Conservation (phyloP, 192 early-diverging fungal species). For the Podila epigama region DNA sequence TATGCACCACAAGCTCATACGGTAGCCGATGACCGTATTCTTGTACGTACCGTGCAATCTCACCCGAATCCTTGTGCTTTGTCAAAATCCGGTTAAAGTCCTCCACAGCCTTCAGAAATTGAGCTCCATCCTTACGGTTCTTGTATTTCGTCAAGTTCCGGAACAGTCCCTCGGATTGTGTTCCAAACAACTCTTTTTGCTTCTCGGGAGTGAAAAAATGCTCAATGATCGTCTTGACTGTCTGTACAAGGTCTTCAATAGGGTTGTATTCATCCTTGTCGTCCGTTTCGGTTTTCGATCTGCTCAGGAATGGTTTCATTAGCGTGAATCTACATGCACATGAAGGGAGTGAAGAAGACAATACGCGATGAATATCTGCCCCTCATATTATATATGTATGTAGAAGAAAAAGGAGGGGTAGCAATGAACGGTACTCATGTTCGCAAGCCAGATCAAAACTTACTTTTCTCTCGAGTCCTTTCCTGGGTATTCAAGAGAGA, state of each 20-base stretch:
- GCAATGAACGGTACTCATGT: not conserved
- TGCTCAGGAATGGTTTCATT: conserved; percentile 52
- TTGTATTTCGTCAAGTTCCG: conserved; percentile 81
- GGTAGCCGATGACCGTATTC: conserved; percentile 50
- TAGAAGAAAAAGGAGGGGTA: conserved; percentile 10
- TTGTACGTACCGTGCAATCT: conserved; percentile 24
- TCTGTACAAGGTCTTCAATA: conserved; percentile 78
- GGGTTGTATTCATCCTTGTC: conserved; percentile 85
- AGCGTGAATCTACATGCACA: conserved; percentile 46
- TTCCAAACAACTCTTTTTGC: conserved; percentile 64
- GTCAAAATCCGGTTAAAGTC: conserved; percentile 75
- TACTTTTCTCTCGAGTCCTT: conserved; percentile 51
- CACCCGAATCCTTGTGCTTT: conserved; percentile 50
- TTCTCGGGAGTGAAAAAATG: conserved; percentile 62
- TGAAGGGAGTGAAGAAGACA: not conserved
- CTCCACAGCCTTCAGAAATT: conserved; percentile 71
- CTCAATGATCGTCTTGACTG: conserved; percentile 70
- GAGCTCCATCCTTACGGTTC: conserved; percentile 69
- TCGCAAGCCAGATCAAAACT: not conserved
- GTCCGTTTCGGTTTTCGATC: conserved; percentile 52
- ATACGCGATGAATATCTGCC: not conserved
- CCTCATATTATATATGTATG: conserved; percentile 37
- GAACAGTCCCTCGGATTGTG: conserved; percentile 68
- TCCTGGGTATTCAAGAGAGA: conserved; percentile 50
- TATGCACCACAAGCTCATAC: conserved; percentile 79